These are phyloP conservation scores for Erythrophleum fordii DNA, from an alignment of 306 rosid species.

Conservation along the genomic window DNA sequence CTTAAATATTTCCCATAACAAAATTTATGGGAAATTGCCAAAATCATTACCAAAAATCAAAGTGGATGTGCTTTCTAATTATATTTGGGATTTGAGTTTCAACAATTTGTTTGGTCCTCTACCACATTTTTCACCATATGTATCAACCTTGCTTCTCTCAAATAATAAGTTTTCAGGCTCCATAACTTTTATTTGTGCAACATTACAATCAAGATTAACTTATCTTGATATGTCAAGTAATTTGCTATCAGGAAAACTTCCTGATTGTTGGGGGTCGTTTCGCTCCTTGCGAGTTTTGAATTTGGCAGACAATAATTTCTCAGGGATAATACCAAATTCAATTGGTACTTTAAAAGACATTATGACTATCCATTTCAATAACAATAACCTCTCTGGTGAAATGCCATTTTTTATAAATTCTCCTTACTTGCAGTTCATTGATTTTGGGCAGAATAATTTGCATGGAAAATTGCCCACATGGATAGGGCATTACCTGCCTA, in stretches of 20 bases:
- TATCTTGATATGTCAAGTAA: conserved; percentile 20
- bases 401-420: neutral
- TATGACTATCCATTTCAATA: neutral
- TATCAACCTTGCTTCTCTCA: neutral
- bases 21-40: no score
- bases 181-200: conserved; percentile 7
- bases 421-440: no score
- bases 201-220: fast-evolving
- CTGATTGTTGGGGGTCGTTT: conserved; percentile 21
- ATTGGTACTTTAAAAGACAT: neutral
- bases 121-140: neutral
- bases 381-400: conserved; percentile 14
- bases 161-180: conserved; percentile 19
- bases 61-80: no score
- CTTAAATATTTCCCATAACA: no score
- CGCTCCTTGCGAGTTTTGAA: neutral
- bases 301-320: conserved; percentile 34
- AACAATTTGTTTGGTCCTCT: conserved; percentile 17
- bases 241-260: conserved; percentile 17
- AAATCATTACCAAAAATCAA: no score
- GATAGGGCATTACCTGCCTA: no score
- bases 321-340: conserved; percentile 28
- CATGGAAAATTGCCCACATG: no score
- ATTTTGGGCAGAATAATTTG: no score
- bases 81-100: no score